Evolutionary conservation across 2,329 filamentous ascomycete species (phyloP), one percentile per base, ranked within the genome.

Genomic region (Pleurostoma richardsiae): DNA sequence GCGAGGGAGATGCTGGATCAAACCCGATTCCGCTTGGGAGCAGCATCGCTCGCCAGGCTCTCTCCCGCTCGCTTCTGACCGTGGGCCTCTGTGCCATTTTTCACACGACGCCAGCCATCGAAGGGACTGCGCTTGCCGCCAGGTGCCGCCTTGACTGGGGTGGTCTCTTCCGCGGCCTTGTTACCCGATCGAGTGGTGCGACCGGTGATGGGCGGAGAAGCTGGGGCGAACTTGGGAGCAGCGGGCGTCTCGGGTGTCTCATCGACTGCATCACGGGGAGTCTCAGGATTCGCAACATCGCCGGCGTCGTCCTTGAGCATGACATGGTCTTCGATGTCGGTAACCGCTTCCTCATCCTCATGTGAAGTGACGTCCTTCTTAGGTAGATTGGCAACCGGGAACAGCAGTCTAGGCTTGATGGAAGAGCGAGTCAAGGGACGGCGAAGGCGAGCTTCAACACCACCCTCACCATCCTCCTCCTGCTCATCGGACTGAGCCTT

Each of bases 401-500:
- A 91, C 6, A 91, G 76, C 6, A 89, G 76, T 31, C 85, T 81
- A 10, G 86, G 86, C 65, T 86, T 85, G 60, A 90, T 74, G 2
- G 78, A 72, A n/a, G 84, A 83, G 48, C 85, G 82, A 28, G 83
- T 86, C 45, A 86, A 66, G 27, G 74, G 80, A 30, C 62, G 61
- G 49, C 60, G 53, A 30, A 67, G 63, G 41, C 59, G 54, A 41
- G 62, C 55, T 30, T 68, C 64, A 10, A 61, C 57, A 43, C 55
- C 53, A 26, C 69, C 66, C 41, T 64, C 62, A 11, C 56, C 63
- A 2, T 61, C 56, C 10, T 61, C 62, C 6, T 63, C 66, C 39
- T 68, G 57, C 48, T 60, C 60, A 38, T 70, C 61, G 33, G 19
- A 19, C 19, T 53, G 62, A 28, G 50, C 52, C 10, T 41, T 64